A percentile compares a stretch with the other conserved stretches of the same genome.
phyloP scores from a whole-genome alignment of 2,329 filamentous ascomycete species.

The Zelopaecilomyces penicillatus region DNA sequence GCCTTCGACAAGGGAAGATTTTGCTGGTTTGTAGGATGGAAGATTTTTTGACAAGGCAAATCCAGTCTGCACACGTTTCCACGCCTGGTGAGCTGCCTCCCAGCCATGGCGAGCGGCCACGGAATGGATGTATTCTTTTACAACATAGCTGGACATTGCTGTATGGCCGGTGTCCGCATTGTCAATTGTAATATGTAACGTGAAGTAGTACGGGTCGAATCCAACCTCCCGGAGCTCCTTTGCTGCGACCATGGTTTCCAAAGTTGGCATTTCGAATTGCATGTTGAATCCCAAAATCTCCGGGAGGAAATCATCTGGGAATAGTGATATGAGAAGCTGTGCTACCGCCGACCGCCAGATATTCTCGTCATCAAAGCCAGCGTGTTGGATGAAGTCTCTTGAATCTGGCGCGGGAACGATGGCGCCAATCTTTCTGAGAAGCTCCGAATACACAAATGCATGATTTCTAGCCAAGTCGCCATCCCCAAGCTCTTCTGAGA shows the following conservation, averaged over 20 bases:
- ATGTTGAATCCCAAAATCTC: constrained; percentile 44
- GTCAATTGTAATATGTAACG: constrained; percentile 43
- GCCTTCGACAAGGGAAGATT: not conserved
- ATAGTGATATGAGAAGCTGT: constrained; percentile 38
- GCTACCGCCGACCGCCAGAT: constrained; percentile 35
- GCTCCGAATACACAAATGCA: constrained; percentile 24
- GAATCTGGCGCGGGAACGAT: constrained; percentile 5
- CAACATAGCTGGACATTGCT: constrained; percentile 35
- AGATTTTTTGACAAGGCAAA: constrained; percentile 10
- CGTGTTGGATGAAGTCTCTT: constrained; percentile 9
- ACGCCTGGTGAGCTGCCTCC: constrained; percentile 4
- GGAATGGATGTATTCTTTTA: constrained; percentile 30
- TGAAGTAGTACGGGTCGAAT: constrained; percentile 38
- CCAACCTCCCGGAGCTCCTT: constrained; percentile 35
- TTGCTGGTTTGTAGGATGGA: not conserved
- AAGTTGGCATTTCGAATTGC: constrained; percentile 34
- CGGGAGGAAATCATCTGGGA: constrained; percentile 39
- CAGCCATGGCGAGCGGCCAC: constrained; percentile 9
- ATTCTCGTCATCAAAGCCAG: constrained; percentile 2
- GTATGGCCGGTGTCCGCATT: constrained; percentile 40
- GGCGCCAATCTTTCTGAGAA: constrained; percentile 13
- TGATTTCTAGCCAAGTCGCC: constrained; percentile 39
- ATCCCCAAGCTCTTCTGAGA: constrained; percentile 43
- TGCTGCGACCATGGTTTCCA: constrained; percentile 16
- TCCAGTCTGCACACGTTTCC: constrained; percentile 10